Base-by-base conservation (phyloP, 164 flowering plant species). In the Macadamia tetraphylla region DNA sequence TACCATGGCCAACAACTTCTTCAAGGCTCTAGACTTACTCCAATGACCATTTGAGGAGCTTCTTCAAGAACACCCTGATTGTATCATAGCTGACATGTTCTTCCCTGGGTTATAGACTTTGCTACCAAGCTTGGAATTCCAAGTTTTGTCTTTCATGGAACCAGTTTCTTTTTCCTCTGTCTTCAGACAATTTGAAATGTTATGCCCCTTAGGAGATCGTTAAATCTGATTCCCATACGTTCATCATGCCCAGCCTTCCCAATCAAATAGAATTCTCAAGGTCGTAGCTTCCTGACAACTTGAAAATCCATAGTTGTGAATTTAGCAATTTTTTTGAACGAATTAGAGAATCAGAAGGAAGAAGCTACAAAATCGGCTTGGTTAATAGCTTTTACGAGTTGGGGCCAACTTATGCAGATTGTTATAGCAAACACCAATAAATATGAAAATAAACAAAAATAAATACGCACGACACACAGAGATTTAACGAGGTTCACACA, bases 351-450 rank as follows among this genome's bases (percentile, higher is more conserved):
- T 23, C 80, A 23, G 0, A 79, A 81, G 58, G 18, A 17, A 67
- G 53, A 9, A 74, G 72, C 30, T 74, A 63, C 23, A 86, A 84
- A 30, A 40, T 64, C 23, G 23, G 23, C 29, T n/a, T 81, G 4
- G 69, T 79, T 32, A 81, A 82, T 51, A 78, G 79, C 40, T 81
- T 81, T 67, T 67, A 76, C 35, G 87, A 81, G 43, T 43, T 84
- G 63, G 87, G 82, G 68, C 61, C 77, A 9, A 69, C 44, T 11
- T 84, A 74, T 35, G 70, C 63, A 0, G 58, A 78, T 1, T 69
- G 78, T 11, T 76, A 55, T 63, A 71, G 42, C 56, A 60, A 64
- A 5, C 60, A 30, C 10, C 23, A 23, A 23, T 23, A 23, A 23
- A 3, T 72, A 23, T 75, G 76, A 6, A 72, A 13, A 8, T 67